Evolutionary conservation across 352 stramenopile species (phyloP), one percentile per base, ranked within the genome.

Genomic region (Pythium rishiriense): DNA sequence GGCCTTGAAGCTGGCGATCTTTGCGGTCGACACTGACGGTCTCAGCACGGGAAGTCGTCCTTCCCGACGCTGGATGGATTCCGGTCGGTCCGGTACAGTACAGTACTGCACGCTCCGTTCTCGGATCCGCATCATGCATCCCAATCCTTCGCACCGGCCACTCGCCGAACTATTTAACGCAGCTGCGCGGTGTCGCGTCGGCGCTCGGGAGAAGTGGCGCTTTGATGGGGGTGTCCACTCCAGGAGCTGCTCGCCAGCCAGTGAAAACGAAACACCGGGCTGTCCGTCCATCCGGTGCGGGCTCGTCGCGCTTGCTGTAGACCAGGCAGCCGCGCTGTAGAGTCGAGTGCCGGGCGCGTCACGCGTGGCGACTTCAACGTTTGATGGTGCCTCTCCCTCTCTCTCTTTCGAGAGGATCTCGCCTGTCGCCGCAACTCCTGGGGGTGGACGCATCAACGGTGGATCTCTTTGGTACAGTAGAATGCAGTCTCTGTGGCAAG

Each of bases 1-100:
- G 19, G 42, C 42, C 19, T 48, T 48, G 42, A 48, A 48, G 42
- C 25, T 48, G 21, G 42, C 21, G 42, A 48, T 22, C 42, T 48
- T 48, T 42, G 7, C 35, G 2, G 15, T 48, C 2, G 42, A 48
- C 42, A 48, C 6, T 48, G 42, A 14, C 42, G 42, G 42, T 48
- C 42, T 48, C 42, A 48, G 35, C 35, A 42, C 35, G 35, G 3
- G 35, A 3, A 42, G 14, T 14, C 35, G 19, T 42, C 35, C 35
- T 42, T 42, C 35, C 35, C 35, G 35, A 42, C 12, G 5, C 35
- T 42, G 7, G 35, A 42, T 42, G 35, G 35, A 17, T 42, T 17
- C 42, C 42, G 11, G 42, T 48, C 42, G 14, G 42, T 48, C 31
- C 45, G 5, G 45, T 51, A 51, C 24, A 15, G 24, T 35, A 51